Conservation (phyloP, 2,329 filamentous ascomycete species). For the Colletotrichum tabaci region DNA sequence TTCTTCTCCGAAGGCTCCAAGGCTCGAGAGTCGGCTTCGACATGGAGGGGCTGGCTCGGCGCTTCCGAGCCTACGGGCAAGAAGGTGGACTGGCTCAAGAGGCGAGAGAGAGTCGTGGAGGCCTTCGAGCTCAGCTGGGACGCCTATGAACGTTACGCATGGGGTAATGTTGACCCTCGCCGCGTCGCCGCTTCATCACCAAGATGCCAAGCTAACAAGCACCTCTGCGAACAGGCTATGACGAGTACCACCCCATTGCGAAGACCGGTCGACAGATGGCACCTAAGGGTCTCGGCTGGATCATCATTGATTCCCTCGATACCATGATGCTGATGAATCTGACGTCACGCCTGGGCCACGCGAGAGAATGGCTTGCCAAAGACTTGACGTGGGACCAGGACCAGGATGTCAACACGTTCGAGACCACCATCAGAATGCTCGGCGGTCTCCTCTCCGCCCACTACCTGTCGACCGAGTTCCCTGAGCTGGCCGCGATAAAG, state of each 20-base stretch:
- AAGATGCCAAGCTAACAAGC: slow-evolving; percentile 16
- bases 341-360: slow-evolving; percentile 86
- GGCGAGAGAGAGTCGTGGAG: slow-evolving; percentile 87
- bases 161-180: slow-evolving; percentile 75
- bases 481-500: slow-evolving; percentile 80
- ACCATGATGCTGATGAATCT: slow-evolving; percentile 99
- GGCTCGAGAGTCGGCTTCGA: slow-evolving; percentile 52
- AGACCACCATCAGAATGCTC: slow-evolving; percentile 98
- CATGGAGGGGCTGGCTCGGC: slow-evolving; percentile 70
- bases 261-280: slow-evolving; percentile 89
- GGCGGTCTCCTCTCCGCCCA: slow-evolving; percentile 94
- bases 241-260: slow-evolving; percentile 88
- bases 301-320: slow-evolving; percentile 95
- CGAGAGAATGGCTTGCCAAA: slow-evolving; percentile 89
- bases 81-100: slow-evolving; percentile 80
- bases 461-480: slow-evolving; percentile 89
- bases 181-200: background rate
- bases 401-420: slow-evolving; percentile 97
- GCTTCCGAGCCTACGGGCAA: slow-evolving; percentile 61
- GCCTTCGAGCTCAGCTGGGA: slow-evolving; percentile 95
- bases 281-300: slow-evolving; percentile 93
- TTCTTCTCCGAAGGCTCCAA: slow-evolving; percentile 62
- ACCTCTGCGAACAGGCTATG: slow-evolving; percentile 71
- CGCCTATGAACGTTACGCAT: slow-evolving; percentile 91
- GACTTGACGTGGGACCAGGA: slow-evolving; percentile 90